These are phyloP conservation scores for Fagopyrum esculentum DNA, from an alignment of 148 eudicot genomes.

Conservation along the genomic window DNA sequence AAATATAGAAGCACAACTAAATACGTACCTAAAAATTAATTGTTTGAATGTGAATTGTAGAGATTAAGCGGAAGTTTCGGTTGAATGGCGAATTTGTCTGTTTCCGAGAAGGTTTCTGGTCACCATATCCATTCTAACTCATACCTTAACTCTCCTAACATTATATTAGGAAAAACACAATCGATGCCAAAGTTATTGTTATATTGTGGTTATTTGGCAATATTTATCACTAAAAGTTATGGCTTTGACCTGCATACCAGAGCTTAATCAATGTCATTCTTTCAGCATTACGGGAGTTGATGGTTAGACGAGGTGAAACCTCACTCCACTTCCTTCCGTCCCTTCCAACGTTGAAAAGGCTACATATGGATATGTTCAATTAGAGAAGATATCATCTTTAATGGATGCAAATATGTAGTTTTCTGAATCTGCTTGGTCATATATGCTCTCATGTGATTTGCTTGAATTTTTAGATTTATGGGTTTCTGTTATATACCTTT, in stretches of 20 bases:
- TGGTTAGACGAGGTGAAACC: slow-evolving; percentile 40
- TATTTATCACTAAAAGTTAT: background rate
- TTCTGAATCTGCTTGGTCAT: background rate
- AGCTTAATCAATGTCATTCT: background rate
- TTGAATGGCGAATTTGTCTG: too few species aligned
- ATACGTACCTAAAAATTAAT: too few species aligned
- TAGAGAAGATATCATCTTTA: slow-evolving; percentile 45
- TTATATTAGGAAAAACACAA: background rate
- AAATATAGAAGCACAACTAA: too few species aligned
- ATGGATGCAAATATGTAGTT: slow-evolving; percentile 30
- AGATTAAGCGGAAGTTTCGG: too few species aligned
- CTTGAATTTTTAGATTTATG: slow-evolving; percentile 60
- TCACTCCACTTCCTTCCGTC: slow-evolving; percentile 41
- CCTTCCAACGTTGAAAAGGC: slow-evolving; percentile 50
- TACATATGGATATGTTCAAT: slow-evolving; percentile 60
- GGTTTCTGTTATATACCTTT: slow-evolving; percentile 59
- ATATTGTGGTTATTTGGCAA: background rate
- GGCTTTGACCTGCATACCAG: background rate
- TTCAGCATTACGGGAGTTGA: slow-evolving; percentile 67
- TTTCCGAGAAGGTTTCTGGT: too few species aligned
- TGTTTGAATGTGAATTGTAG: too few species aligned
- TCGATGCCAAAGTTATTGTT: background rate
- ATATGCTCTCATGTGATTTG: slow-evolving; percentile 4
- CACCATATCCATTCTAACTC: background rate
- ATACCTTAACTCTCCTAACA: background rate